A percentile compares a stretch with the other conserved stretches of the same genome.
Conservation (phyloP, 805 yeast genomes). For the Candida boleticola region DNA sequence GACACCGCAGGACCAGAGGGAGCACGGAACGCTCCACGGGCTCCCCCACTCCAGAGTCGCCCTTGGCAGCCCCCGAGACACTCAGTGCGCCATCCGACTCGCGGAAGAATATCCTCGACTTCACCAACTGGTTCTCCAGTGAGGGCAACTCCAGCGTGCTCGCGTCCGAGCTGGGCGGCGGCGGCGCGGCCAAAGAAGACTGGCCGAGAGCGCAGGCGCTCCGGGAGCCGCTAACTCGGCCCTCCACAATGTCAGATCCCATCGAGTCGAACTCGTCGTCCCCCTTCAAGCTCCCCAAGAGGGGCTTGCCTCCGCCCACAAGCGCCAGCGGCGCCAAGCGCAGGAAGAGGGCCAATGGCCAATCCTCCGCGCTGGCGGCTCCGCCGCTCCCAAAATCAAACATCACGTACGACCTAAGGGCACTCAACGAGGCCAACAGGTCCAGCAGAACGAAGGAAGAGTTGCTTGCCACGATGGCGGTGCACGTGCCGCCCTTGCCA, state of each 20-base stretch:
- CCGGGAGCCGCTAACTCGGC: no score
- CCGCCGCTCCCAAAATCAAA: conserved; percentile 6
- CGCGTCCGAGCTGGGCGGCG: background rate
- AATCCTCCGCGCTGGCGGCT: no score
- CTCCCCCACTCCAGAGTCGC: background rate
- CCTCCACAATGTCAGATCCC: conserved; percentile 9
- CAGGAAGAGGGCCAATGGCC: conserved; percentile 4
- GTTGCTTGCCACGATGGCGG: conserved; percentile 47
- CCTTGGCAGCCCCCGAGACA: no score
- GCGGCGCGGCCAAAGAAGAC: no score
- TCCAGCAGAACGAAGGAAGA: conserved; percentile 47
- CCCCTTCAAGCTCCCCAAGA: conserved; percentile 8
- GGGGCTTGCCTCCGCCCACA: conserved; percentile 5
- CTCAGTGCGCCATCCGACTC: no score
- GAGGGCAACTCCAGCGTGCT: conserved; percentile 9
- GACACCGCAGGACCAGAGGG: background rate
- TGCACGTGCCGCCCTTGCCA: conserved; percentile 37
- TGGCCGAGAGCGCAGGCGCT: no score
- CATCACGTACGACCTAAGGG: conserved; percentile 22
- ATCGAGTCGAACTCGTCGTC: conserved; percentile 10
- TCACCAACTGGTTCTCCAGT: conserved; percentile 22
- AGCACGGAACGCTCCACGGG: background rate
- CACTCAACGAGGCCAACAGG: conserved; percentile 34
- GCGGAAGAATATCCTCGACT: no score
- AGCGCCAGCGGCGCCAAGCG: conserved; percentile 4